Evolutionary conservation across 2,329 filamentous ascomycete genomes (phyloP), one percentile per base, ranked within the genome.

Genomic region (Talaromyces atroroseus): DNA sequence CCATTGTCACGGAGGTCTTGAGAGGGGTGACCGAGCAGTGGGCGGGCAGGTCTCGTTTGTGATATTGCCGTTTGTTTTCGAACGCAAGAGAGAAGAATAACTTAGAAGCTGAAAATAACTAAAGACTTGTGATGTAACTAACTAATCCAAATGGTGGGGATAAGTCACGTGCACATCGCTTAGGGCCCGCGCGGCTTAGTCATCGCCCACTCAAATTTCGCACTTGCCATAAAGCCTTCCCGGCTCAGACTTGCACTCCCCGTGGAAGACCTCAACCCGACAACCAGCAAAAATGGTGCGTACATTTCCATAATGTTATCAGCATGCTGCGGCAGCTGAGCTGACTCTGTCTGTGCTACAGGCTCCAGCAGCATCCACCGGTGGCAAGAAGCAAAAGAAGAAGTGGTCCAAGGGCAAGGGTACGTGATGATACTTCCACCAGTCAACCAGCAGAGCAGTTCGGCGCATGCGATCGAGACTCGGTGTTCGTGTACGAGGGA

Each of bases 401-500:
- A 80, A 80, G 78, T 80, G 78, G 78, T 80, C 77, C 62, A 80
- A 80, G 75, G 78, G 78, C 71, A 80, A 80, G 74, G 78, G 78
- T 80, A 78, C 67, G 74, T 64, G 59, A 65, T 64, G 61, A 24
- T 36, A 18, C n/a, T 42, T 44, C 16, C 4, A 5, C 18, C 36
- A 40, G 18, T 21, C 40, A 20, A 20, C 21, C 40, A 60, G 56
- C 60, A 62, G 59, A 60, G 56, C 60, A 62, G 59, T 48, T 58
- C 55, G 54, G 34, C 58, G 60, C 48, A 12, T 54, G 52, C 23
- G 48, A 49, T 49, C 45, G 45, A 54, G 52, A 54, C 38, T 54
- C 45, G 52, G 24, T 24, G 20, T 11, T 52, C 14, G 40, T 40
- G 4, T 40, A 14, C 40, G 40, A 12, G 38, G n/a, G 26, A 36